These are phyloP conservation scores for Neurospora sp. DNA, from an alignment of 495 filamentous ascomycete species.

Conservation along the genomic window DNA sequence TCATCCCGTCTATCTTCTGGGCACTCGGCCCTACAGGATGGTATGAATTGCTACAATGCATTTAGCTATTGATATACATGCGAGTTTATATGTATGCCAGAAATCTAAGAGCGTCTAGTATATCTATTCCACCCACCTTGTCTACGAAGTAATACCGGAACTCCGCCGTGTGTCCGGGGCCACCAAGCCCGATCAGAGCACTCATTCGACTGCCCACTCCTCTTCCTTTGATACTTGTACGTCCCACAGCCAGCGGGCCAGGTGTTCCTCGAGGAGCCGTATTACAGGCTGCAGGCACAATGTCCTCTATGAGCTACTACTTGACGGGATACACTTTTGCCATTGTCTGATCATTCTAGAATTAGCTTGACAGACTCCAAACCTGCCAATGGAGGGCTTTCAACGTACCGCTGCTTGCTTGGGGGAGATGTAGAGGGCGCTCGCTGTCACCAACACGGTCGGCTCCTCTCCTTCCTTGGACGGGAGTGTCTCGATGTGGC, in stretches of 20 bases:
- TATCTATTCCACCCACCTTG: background rate
- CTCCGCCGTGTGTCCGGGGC: background rate
- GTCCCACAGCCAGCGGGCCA: background rate
- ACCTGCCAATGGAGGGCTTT: background rate
- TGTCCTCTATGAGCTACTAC: conserved; percentile 7
- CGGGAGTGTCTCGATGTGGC: conserved; percentile 74
- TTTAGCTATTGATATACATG: background rate
- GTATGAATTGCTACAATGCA: background rate
- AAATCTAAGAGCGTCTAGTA: background rate
- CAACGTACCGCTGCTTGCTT: conserved; percentile 62
- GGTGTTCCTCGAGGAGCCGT: background rate
- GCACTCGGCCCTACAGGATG: background rate
- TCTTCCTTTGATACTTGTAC: background rate
- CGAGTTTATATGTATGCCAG: background rate
- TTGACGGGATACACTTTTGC: conserved; percentile 32
- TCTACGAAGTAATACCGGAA: background rate
- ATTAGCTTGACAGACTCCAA: background rate
- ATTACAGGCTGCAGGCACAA: background rate
- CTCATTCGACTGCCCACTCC: background rate
- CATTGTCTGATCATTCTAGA: conserved; percentile 24
- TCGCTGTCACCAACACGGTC: conserved; percentile 28
- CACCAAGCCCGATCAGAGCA: background rate
- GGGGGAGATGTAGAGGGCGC: conserved; percentile 84
- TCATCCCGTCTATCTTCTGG: background rate
- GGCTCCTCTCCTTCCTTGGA: conserved; percentile 26